A percentile compares a stretch with the other conserved stretches of the same genome.
Conservation (phyloP, 1,284 basidiomycete genomes). For the Cryptococcus hybrid region DNA sequence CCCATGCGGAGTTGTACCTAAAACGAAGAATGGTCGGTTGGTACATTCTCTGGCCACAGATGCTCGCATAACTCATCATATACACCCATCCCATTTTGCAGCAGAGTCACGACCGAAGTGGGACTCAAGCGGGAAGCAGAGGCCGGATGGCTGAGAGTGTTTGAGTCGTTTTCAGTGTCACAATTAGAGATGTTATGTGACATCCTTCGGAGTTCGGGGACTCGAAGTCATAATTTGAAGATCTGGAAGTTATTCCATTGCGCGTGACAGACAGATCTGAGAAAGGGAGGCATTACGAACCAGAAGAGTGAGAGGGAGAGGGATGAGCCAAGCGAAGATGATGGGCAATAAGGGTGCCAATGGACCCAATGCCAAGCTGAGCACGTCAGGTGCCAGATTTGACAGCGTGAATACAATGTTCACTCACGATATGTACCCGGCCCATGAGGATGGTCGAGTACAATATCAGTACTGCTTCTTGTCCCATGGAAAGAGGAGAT, state of each 20-base stretch:
- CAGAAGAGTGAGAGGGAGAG: slow-evolving; percentile 65
- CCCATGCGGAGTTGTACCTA: slow-evolving; percentile 84
- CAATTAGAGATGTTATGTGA: slow-evolving; percentile 68
- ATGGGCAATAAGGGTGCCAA: slow-evolving; percentile 76
- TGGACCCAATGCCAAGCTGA: slow-evolving; percentile 67
- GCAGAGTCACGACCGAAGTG: slow-evolving; percentile 76
- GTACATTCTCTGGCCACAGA: slow-evolving; percentile 71
- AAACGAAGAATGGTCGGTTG: slow-evolving; percentile 77
- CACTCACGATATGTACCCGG: slow-evolving; percentile 10
- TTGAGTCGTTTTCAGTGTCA: slow-evolving; percentile 75
- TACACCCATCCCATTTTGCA: slow-evolving; percentile 89
- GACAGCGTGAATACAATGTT: background rate
- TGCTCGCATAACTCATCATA: slow-evolving; percentile 71
- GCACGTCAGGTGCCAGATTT: background rate
- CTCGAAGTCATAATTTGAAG: slow-evolving; percentile 26
- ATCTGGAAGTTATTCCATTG: slow-evolving; percentile 7
- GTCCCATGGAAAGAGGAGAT: background rate
- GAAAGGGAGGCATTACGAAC: slow-evolving; percentile 51
- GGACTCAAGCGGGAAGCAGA: slow-evolving; percentile 60
- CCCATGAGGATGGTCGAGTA: background rate
- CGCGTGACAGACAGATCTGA: slow-evolving; percentile 11
- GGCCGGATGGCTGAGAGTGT: slow-evolving; percentile 61
- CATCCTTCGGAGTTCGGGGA: background rate
- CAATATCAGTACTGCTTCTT: background rate
- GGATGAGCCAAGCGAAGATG: slow-evolving; percentile 62